Base-by-base conservation (phyloP, 805 yeast species). In the Wickerhamiella brachini region DNA sequence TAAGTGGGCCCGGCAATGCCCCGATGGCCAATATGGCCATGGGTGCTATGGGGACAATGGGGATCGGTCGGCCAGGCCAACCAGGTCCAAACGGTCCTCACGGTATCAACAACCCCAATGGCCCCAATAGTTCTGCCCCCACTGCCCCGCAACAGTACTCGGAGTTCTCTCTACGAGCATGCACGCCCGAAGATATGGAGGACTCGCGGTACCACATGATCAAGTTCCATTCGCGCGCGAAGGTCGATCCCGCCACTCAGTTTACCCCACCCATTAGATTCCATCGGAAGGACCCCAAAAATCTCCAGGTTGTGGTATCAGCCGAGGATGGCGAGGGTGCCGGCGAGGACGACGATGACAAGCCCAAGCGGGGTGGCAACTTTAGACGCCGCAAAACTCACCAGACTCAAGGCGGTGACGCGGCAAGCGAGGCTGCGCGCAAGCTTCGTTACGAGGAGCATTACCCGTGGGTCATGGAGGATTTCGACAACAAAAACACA, bases 391-490 rank as follows among this genome's bases (percentile, higher is more conserved):
- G 85, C 57, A 88, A 88, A 64, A 88, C 97, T 1, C 77, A 89
- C 60, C 95, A 89, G 65, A 78, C 87, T 18, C 80, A 77, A 58
- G 77, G 82, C 24, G 79, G 86, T 64, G 87, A 87, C 61, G 96
- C 87, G 60, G 76, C 75, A 10, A 87, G 85, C 56, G 97, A 89
- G 59, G 78, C 78, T 8, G 89, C 86, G 54, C 76, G 90, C 55
- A 83, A 80, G 62, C 71, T 93, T 55, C 75, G 97, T 63, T 93
- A 90, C 64, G 98, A 93, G 68, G 98, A 93, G 68, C 86, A 83
- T 65, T 90, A 85, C 61, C 98, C 98, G 0, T 93, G 98, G 98
- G 95, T 93, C 17, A 71, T 93, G 74, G 98, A 93, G 69, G 98
- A 93, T 68, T 90, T 85, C 65, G 96, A 88, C 62, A 95, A 95